These are phyloP conservation scores for Penicillium sp. DNA, from an alignment of 2,329 filamentous ascomycete species.

Conservation along the genomic window DNA sequence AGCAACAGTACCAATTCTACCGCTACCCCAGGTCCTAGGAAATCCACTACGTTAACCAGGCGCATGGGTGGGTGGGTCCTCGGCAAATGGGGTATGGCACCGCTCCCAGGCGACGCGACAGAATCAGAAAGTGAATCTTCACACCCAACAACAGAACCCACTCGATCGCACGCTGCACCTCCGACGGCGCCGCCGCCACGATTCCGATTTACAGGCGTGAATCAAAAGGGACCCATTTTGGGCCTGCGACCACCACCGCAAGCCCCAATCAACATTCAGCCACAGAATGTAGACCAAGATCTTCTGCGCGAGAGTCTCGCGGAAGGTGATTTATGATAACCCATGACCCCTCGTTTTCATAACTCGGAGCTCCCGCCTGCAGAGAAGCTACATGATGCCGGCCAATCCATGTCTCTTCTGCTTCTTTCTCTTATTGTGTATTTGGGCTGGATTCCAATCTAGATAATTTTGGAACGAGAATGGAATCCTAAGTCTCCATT, in stretches of 20 bases:
- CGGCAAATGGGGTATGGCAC: slow-evolving; percentile 56
- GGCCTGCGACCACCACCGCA: slow-evolving; percentile 59
- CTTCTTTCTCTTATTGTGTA: too few relatives aligned
- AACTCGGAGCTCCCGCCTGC: too few relatives aligned
- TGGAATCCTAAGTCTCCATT: too few relatives aligned
- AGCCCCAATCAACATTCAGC: slow-evolving; percentile 52
- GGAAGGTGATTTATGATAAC: slow-evolving; percentile 27
- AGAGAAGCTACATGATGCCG: too few relatives aligned
- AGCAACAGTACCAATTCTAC: slow-evolving; percentile 17
- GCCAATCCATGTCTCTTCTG: too few relatives aligned
- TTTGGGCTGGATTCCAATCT: too few relatives aligned
- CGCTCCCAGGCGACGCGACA: slow-evolving; percentile 24
- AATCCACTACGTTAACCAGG: slow-evolving; percentile 40
- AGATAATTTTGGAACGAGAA: too few relatives aligned
- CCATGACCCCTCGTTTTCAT: too few relatives aligned
- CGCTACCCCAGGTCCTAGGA: slow-evolving; percentile 16
- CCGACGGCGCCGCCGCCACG: slow-evolving; percentile 54
- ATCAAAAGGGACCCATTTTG: slow-evolving; percentile 68
- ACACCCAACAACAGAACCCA: not conserved
- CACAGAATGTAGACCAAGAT: slow-evolving; percentile 54
- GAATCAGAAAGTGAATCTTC: slow-evolving; percentile 2
- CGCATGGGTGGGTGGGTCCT: slow-evolving; percentile 62
- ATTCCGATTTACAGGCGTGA: slow-evolving; percentile 63
- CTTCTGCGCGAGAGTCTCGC: slow-evolving; percentile 56
- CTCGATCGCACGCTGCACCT: too few relatives aligned